These are phyloP conservation scores for Colletotrichum euphorbiae DNA, from an alignment of 2,329 filamentous ascomycete species.

Conservation along the genomic window DNA sequence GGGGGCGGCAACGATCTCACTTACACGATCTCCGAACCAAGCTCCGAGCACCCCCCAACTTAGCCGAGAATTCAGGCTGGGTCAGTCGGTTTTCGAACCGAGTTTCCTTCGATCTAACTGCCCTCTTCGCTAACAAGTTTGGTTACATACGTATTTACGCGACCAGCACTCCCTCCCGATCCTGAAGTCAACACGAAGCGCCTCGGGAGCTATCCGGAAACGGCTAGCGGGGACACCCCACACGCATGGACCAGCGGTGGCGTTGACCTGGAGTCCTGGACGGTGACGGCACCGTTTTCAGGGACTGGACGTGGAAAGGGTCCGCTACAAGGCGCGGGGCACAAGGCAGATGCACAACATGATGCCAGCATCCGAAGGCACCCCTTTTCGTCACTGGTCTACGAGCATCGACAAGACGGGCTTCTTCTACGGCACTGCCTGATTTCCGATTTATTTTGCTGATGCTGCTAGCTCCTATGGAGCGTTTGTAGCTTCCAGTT, in stretches of 20 bases:
- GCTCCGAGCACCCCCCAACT: slow-evolving; percentile 27
- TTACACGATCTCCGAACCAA: slow-evolving; percentile 35
- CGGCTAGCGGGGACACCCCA: slow-evolving; percentile 5
- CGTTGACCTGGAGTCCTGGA: not conserved
- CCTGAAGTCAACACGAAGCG: not conserved
- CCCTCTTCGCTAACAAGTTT: not conserved
- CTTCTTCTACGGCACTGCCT: not conserved
- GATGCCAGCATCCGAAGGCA: not conserved
- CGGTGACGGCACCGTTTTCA: slow-evolving; percentile 1
- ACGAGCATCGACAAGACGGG: not conserved
- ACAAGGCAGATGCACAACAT: slow-evolving; percentile 1
- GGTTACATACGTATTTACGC: not conserved
- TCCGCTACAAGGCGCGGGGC: slow-evolving; percentile 15
- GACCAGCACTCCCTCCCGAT: not conserved
- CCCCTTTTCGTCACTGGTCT: not conserved
- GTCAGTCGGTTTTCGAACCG: not conserved
- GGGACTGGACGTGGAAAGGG: not conserved
- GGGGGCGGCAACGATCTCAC: not conserved
- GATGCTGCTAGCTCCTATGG: not conserved
- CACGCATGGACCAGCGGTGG: not conserved
- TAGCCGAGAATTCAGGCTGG: not conserved
- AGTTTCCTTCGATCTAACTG: too few relatives aligned
- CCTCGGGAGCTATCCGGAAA: slow-evolving; percentile 3
- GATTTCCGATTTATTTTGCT: not conserved
- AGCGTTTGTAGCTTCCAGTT: not conserved